Percentiles rank a stretch among this genome's conserved stretches.
phyloP scores from a whole-genome alignment of 2,329 filamentous ascomycete species.

The Pseudopithomyces chartarum region DNA sequence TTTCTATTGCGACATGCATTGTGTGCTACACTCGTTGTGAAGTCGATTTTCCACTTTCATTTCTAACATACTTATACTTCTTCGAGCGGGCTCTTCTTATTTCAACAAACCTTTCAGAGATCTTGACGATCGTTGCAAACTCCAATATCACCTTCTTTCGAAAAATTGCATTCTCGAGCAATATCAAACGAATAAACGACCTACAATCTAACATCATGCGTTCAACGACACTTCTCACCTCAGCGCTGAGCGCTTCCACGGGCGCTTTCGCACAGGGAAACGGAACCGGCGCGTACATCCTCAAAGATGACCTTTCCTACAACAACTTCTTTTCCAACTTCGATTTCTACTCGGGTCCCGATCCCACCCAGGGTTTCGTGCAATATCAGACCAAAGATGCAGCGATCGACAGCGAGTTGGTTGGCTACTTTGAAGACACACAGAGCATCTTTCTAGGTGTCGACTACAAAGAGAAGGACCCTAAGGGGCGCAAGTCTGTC shows the following conservation, averaged over 20 bases:
- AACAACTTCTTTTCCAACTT: conserved; percentile 41
- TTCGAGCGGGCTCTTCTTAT: conserved; percentile 2
- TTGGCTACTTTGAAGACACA: conserved; percentile 26
- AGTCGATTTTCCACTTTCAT: neutral
- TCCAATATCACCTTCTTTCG: neutral
- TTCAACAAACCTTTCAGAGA: neutral
- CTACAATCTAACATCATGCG: conserved; percentile 1
- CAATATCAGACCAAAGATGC: conserved; percentile 27
- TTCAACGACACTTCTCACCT: neutral
- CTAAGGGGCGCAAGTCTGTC: conserved; percentile 34
- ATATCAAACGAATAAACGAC: neutral
- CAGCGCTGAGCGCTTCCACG: neutral
- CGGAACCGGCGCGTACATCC: conserved; percentile 18
- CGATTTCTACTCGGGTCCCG: conserved; percentile 32
- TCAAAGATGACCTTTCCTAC: conserved; percentile 34
- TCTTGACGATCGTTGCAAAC: neutral
- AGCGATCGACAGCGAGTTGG: conserved; percentile 17
- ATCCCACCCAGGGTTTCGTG: conserved; percentile 40
- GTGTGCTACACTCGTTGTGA: neutral
- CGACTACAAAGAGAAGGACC: conserved; percentile 41
- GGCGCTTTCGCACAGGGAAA: neutral
- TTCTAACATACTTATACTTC: neutral
- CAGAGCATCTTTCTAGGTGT: conserved; percentile 47
- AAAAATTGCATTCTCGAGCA: neutral
- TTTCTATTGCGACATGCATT: neutral